phyloP scores from a whole-genome alignment of 208 protist genomes.

The Trypanosoma platydactyli region DNA sequence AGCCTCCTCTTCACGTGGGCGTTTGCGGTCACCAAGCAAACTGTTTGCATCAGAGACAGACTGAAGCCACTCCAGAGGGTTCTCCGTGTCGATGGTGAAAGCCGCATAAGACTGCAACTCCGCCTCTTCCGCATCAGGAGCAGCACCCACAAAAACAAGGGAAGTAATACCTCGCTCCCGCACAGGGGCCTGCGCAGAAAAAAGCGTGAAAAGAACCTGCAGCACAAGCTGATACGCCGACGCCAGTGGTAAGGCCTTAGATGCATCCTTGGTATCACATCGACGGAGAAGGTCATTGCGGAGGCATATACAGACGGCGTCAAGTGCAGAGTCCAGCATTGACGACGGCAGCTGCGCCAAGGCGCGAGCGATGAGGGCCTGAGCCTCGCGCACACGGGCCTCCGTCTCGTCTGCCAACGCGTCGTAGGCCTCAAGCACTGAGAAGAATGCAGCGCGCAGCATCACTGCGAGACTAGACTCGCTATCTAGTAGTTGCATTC shows the following conservation, averaged over 20 bases:
- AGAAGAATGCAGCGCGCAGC: constrained; percentile 55
- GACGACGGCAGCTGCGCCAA: constrained; percentile 59
- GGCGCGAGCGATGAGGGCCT: constrained; percentile 68
- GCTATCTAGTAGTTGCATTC: constrained; percentile 49
- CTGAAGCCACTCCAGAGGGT: constrained; percentile 63
- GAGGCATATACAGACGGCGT: constrained; percentile 29
- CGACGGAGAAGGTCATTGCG: constrained; percentile 16
- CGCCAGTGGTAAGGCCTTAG: constrained; percentile 9
- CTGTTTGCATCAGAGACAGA: constrained; percentile 20
- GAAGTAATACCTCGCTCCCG: constrained; percentile 28
- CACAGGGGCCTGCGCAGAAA: constrained; percentile 61
- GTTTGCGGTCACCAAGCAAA: constrained; percentile 26
- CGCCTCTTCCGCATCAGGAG: constrained; percentile 10
- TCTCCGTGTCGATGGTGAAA: constrained; percentile 62
- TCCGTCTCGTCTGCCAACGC: constrained; percentile 48
- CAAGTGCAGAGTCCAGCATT: constrained; percentile 58
- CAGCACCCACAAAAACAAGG: constrained; percentile 16
- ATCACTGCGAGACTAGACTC: constrained; percentile 43
- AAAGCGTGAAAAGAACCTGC: constrained; percentile 72
- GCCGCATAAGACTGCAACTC: constrained; percentile 20
- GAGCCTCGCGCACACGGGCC: constrained; percentile 47
- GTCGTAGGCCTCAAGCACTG: constrained; percentile 54
- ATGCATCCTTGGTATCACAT: neutral
- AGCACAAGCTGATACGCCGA: constrained; percentile 69
- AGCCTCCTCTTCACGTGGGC: constrained; percentile 14